phyloP scores from a whole-genome alignment of 1,139 yeast species.

The Debaryomyces psychrophilus region DNA sequence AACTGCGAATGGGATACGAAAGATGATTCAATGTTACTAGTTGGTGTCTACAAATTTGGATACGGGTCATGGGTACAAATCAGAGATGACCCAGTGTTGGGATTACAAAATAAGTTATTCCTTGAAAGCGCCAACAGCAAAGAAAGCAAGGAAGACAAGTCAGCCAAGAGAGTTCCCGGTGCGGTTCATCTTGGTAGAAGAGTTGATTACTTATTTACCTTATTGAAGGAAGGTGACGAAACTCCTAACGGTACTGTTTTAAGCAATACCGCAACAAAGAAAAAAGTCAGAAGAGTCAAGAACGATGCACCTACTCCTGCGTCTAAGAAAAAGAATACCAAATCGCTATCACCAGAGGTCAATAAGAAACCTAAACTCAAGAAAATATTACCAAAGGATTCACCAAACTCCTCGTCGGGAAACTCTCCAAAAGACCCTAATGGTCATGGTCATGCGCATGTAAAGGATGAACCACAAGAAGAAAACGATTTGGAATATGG shows the following conservation, averaged over 20 bases:
- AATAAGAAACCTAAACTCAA: conserved; percentile 18
- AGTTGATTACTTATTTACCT: conserved; percentile 78
- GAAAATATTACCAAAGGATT: conserved; percentile 15
- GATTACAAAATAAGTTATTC: conserved; percentile 81
- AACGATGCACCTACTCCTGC: conserved; percentile 22
- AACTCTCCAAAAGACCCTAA: conserved; percentile 16
- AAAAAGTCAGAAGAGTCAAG: conserved; percentile 23
- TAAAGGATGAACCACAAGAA: conserved; percentile 18
- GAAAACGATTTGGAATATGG: conserved; percentile 65
- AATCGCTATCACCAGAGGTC: conserved; percentile 26
- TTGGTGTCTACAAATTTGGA: conserved; percentile 91
- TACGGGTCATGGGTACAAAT: conserved; percentile 95
- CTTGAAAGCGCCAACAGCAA: conserved; percentile 48
- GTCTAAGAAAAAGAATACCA: conserved; percentile 16
- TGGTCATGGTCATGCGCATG: conserved; percentile 14
- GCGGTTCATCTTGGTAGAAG: conserved; percentile 94
- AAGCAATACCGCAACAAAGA: conserved; percentile 18
- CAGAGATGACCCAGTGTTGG: conserved; percentile 91
- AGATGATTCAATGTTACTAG: conserved; percentile 85
- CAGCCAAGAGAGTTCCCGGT: conserved; percentile 77
- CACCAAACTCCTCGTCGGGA: conserved; percentile 14
- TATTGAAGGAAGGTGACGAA: conserved; percentile 61
- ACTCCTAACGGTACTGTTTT: conserved; percentile 17
- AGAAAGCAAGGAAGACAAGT: conserved; percentile 42
- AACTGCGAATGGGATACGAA: conserved; percentile 78